phyloP scores from a whole-genome alignment of 2,329 filamentous ascomycete genomes.

The Diplodia sapinea region DNA sequence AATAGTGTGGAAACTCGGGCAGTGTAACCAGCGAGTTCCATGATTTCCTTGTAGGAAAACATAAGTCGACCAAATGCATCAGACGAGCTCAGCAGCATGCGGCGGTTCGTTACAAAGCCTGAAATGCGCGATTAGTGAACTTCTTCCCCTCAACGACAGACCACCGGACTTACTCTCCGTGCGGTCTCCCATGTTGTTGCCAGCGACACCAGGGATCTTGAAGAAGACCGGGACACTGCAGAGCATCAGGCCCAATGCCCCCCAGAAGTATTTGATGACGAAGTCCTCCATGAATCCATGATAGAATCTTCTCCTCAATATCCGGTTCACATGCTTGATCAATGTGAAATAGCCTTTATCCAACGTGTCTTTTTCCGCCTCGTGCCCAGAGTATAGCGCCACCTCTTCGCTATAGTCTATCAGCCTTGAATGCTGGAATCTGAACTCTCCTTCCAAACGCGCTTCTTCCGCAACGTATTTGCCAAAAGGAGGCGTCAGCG shows the following conservation, averaged over 20 bases:
- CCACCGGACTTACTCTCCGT: constrained; percentile 60
- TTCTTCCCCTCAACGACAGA: not conserved
- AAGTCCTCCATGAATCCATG: constrained; percentile 99
- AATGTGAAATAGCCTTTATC: constrained; percentile 99
- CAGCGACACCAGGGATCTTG: constrained; percentile 72
- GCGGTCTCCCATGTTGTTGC: constrained; percentile 69
- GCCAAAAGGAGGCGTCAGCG: constrained; percentile 92
- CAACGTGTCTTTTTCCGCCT: constrained; percentile 92
- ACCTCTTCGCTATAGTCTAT: constrained; percentile 98
- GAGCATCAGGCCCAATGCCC: constrained; percentile 84
- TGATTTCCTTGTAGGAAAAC: constrained; percentile 98
- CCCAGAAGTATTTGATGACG: constrained; percentile 99
- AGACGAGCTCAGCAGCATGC: constrained; percentile 89
- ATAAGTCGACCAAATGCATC: constrained; percentile 95
- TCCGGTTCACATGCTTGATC: constrained; percentile 98
- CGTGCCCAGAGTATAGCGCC: constrained; percentile 87
- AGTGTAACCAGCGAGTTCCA: constrained; percentile 93
- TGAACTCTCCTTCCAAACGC: constrained; percentile 90
- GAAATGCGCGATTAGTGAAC: constrained; percentile 34
- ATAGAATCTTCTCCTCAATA: constrained; percentile 86
- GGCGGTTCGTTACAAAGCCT: constrained; percentile 90
- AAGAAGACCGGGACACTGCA: constrained; percentile 97
- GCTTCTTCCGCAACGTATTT: constrained; percentile 98
- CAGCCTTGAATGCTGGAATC: constrained; percentile 90
- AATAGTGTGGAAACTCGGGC: constrained; percentile 87